Percentiles rank a stretch among this genome's conserved stretches.
Evolutionary conservation across 1,139 yeast species (phyloP).

Genomic region (Taiozyma onychis): DNA sequence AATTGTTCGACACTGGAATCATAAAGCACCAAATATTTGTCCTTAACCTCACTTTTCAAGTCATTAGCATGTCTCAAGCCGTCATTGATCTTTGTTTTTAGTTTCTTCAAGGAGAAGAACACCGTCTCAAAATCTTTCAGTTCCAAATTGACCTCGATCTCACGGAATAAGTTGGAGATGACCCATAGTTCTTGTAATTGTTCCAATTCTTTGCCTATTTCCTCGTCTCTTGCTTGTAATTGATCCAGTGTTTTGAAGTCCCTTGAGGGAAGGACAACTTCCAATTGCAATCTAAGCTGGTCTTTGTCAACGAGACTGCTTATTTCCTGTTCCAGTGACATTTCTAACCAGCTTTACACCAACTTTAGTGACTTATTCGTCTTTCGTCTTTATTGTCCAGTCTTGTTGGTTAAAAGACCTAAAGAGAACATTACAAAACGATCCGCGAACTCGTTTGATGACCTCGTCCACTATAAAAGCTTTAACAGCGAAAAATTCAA

Average conservation of each 20-base stretch:
- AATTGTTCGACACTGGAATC: constrained; percentile 8
- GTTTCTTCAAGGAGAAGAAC: constrained; percentile 14
- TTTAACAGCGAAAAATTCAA: too few species aligned
- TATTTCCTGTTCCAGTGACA: constrained; percentile 9
- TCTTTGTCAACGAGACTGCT: constrained; percentile 5
- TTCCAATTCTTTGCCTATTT: constrained; percentile 13
- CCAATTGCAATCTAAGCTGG: constrained; percentile 4
- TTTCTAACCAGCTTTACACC: too few species aligned
- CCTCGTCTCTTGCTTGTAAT: constrained; percentile 15
- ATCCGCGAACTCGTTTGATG: neutral
- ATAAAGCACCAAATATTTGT: constrained; percentile 8
- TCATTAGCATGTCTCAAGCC: constrained; percentile 2
- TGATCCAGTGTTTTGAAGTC: constrained; percentile 12
- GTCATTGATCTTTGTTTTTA: constrained; percentile 8
- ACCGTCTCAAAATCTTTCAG: constrained; percentile 20
- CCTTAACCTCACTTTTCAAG: constrained; percentile 5
- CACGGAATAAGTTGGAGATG: constrained; percentile 17
- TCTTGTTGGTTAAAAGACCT: neutral
- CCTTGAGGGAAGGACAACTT: constrained; percentile 3
- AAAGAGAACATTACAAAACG: neutral
- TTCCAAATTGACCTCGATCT: constrained; percentile 19
- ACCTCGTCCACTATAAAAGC: neutral
- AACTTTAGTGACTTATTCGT: too few species aligned
- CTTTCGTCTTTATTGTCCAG: too few species aligned
- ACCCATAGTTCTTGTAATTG: constrained; percentile 21